phyloP scores from a whole-genome alignment of 2,329 filamentous ascomycete species.

The Ceratocystis colombiana region DNA sequence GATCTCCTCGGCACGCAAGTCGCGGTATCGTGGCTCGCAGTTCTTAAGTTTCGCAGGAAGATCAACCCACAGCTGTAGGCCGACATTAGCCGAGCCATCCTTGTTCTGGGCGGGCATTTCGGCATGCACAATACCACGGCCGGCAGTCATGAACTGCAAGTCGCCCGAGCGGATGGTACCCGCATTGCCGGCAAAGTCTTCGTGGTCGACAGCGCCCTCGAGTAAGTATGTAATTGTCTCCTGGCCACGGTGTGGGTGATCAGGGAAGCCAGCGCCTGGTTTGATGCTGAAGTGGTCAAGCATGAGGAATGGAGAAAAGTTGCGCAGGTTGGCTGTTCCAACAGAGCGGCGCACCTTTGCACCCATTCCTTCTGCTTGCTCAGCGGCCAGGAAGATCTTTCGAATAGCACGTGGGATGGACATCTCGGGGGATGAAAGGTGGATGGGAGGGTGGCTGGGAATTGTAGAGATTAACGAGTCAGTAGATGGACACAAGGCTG shows the following conservation, averaged over 20 bases:
- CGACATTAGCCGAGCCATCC: slow-evolving; percentile 68
- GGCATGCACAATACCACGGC: slow-evolving; percentile 81
- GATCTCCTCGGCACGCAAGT: slow-evolving; percentile 69
- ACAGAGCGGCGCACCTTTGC: slow-evolving; percentile 80
- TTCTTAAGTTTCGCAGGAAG: slow-evolving; percentile 69
- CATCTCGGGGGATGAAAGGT: slow-evolving; percentile 41
- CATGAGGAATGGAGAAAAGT: slow-evolving; percentile 92
- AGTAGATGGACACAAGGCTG: background rate
- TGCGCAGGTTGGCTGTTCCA: slow-evolving; percentile 69
- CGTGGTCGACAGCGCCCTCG: slow-evolving; percentile 76
- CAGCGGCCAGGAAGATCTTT: slow-evolving; percentile 71
- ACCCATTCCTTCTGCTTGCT: slow-evolving; percentile 81
- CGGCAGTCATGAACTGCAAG: slow-evolving; percentile 96
- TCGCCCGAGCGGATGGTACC: slow-evolving; percentile 82
- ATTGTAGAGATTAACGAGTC: background rate
- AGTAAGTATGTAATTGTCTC: slow-evolving; percentile 85
- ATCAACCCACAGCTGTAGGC: slow-evolving; percentile 94
- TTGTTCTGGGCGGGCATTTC: slow-evolving; percentile 80
- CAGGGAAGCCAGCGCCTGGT: slow-evolving; percentile 77
- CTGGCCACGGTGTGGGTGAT: slow-evolving; percentile 75
- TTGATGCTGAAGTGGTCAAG: slow-evolving; percentile 82
- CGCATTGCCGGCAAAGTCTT: slow-evolving; percentile 78
- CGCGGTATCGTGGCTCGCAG: slow-evolving; percentile 87
- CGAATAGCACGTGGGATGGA: slow-evolving; percentile 64
- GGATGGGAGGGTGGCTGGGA: slow-evolving; percentile 29